Evolutionary conservation across 2,329 filamentous ascomycete species (phyloP), one percentile per base, ranked within the genome.

Genomic region (Fusarium sp.): DNA sequence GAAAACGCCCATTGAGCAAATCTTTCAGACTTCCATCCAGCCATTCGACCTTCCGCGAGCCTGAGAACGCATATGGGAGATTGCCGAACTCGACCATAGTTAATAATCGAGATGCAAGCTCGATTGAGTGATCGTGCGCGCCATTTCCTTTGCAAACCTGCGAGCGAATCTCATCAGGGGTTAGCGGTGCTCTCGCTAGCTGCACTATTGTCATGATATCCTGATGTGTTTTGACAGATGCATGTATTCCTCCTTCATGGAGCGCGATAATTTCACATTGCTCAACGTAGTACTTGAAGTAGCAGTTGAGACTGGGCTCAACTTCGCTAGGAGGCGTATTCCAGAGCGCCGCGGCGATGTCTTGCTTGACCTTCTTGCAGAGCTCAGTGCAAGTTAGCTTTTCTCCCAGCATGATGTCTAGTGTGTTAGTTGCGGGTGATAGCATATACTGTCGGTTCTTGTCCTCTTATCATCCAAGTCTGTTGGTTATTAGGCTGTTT

Each of bases 51-150:
- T 25, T 35, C 14, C 48, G 37, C 15, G 35, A 51, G 13, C 48
- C 25, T 7, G 48, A 51, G 0, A 27, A 51, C 6, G 48, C 48
- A 43, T 43, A 51, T 0, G 48, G 19, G 17, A 51, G 48, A 1
- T 51, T 51, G 15, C 48, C 48, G 14, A 51, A 41, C 19, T 51
- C 48, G 15, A 51, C 15, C 48, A 51, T 51, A 14, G 37, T 23
- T n/a, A 51, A 13, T 1, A 43, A 27, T 11, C 48, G 48, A 23
- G 48, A 35, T 15, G 37, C 37, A 32, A 43, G 48, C 17, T 51
- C 37, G 20, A 51, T 43, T 7, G 25, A 51, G 37, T 51, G 48
- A 14, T 40, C 39, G 6, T 40, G 10, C 6, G 2, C 37, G 14
- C 6, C n/a, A 13, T 40, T 13, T 4, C 5, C n/a, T 40, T 13